Conservation (phyloP, 805 yeast species). For the Kluyveromyces lactis region DNA sequence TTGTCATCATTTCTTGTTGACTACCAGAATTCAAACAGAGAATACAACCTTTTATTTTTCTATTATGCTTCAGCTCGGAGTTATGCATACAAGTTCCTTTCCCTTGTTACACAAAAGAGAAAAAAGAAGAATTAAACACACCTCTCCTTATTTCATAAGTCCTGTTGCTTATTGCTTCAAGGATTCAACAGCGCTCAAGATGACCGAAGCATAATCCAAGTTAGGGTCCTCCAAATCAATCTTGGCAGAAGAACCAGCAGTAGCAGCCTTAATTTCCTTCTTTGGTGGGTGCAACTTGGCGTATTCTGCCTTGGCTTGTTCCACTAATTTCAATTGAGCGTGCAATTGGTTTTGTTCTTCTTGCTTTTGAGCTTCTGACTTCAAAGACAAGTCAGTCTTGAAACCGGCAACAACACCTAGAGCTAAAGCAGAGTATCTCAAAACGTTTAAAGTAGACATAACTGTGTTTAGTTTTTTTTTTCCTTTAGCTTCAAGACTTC, state of each 20-base stretch:
- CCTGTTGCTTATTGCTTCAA: slow-evolving; percentile 29
- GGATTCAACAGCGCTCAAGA: slow-evolving; percentile 56
- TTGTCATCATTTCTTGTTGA: no score
- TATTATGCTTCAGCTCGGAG: no score
- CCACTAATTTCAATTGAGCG: slow-evolving; percentile 65
- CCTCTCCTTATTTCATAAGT: no score
- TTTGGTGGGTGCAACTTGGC: slow-evolving; percentile 50
- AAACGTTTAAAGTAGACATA: slow-evolving; percentile 52
- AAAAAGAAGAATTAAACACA: no score
- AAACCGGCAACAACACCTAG: slow-evolving; percentile 88
- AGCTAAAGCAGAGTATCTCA: slow-evolving; percentile 88
- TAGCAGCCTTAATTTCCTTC: slow-evolving; percentile 30
- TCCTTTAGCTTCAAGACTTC: not conserved
- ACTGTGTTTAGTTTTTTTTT: not conserved
- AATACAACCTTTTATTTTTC: no score
- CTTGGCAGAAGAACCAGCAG: slow-evolving; percentile 35
- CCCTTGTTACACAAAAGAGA: no score
- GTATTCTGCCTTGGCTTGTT: slow-evolving; percentile 83
- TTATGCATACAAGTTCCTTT: no score
- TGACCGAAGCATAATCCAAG: slow-evolving; percentile 70
- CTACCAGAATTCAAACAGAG: no score
- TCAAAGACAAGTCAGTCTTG: slow-evolving; percentile 66
- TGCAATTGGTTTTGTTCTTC: slow-evolving; percentile 52
- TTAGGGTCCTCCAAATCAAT: slow-evolving; percentile 82
- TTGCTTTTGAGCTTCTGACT: slow-evolving; percentile 48